Base-by-base conservation (phyloP, 2,329 filamentous ascomycete genomes). In the Gnomoniopsis sp. region DNA sequence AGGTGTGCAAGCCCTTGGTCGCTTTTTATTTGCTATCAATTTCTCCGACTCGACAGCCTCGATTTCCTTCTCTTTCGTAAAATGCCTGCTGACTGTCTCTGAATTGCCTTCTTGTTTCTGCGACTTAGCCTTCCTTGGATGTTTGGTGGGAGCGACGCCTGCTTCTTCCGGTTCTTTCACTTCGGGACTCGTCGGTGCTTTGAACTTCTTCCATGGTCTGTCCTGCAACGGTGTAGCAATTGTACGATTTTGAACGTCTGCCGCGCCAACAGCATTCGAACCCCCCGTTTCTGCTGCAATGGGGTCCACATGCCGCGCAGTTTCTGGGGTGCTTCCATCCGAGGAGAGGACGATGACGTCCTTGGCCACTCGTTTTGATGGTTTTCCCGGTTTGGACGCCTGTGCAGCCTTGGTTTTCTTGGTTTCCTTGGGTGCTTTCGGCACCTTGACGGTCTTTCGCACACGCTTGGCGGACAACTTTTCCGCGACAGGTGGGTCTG, bases 121-220 rank as follows among this genome's bases (percentile, higher is more conserved):
- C 7, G 61, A 52, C 38, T 67, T 65, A 8, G 64, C 50, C 44
- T 65, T 69, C 3, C 60, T 50, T 17, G 62, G 49, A 30, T 63
- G 47, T 49, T 75, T 75, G 22, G 36, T 41, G 36, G 38, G 7
- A 6, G 50, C 22, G 49, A 43, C 17, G 19, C n/a, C 15, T 30
- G 19, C 21, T 34, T 54, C 51, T 30, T 38, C 46, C 17, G 19
- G 26, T 6, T 33, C 34, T 54, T 36, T 15, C 12, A 7, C n/a
- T 10, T 6, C 38, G 7, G 10, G 2, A 1, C 38, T 22, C 8
- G 11, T 44, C 30, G 36, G 33, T 2, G 63, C 15, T 36, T 69
- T 72, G 33, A 69, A 72, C 53, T 74, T 79, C 59, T 70, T 75
- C 70, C 68, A 74, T 7, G 71, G 70, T 56, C 75, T 74, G 14